These are phyloP conservation scores for Naganishia albida DNA, from an alignment of 1,284 basidiomycete genomes.

Conservation along the genomic window DNA sequence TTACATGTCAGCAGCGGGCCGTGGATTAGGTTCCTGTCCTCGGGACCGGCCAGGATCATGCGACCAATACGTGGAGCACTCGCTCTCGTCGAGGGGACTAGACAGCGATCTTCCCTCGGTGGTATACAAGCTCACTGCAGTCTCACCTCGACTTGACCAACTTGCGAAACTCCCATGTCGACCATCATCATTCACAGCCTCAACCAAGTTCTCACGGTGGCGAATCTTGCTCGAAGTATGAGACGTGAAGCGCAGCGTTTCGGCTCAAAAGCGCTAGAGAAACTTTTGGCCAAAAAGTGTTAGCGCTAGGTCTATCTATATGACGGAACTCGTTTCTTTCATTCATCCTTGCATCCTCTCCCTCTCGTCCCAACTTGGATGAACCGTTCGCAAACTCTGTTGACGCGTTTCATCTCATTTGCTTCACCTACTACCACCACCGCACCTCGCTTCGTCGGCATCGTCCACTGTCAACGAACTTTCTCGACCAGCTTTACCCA, in stretches of 20 bases:
- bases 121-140: too few species aligned
- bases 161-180: too few species aligned
- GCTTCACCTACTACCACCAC: background rate
- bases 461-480: constrained; percentile 14
- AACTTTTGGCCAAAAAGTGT: background rate
- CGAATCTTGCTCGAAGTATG: too few species aligned
- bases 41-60: too few species aligned
- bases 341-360: background rate
- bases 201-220: too few species aligned
- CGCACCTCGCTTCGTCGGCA: background rate
- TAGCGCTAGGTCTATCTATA: constrained; percentile 9
- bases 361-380: constrained; percentile 15
- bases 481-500: constrained; percentile 19
- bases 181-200: too few species aligned
- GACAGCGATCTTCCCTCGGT: too few species aligned
- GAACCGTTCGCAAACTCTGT: constrained; percentile 27
- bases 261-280: background rate
- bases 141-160: too few species aligned
- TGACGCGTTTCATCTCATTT: constrained; percentile 28
- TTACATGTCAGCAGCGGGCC: background rate
- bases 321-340: constrained; percentile 1
- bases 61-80: too few species aligned
- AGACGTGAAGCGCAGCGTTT: background rate
- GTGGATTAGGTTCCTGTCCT: too few species aligned
- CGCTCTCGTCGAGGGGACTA: too few species aligned